Conservation (phyloP, 2,329 filamentous ascomycete genomes). For the Ascochyta pisi region DNA sequence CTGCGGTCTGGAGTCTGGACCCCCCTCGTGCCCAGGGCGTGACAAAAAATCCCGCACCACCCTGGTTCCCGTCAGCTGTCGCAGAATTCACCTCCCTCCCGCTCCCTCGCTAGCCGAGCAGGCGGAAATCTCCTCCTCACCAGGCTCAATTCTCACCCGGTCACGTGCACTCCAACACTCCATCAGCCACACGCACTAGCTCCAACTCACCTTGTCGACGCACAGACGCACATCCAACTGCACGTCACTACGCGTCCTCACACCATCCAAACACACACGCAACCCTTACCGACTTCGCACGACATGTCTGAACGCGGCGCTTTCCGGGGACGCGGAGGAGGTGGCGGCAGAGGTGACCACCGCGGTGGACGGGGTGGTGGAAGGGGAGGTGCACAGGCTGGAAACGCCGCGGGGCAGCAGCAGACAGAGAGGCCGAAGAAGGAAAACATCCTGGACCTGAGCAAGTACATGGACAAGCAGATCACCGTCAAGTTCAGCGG, state of each 20-base stretch:
- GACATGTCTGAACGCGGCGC: slow-evolving; percentile 64
- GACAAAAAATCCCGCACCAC: slow-evolving; percentile 15
- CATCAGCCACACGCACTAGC: not conserved
- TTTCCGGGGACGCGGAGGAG: slow-evolving; percentile 54
- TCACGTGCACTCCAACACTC: not conserved
- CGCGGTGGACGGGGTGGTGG: slow-evolving; percentile 53
- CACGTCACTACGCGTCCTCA: slow-evolving; percentile 31
- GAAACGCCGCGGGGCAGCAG: slow-evolving; percentile 34
- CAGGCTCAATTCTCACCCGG: not conserved
- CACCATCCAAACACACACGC: slow-evolving; percentile 18
- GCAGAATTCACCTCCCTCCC: not conserved
- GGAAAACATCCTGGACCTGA: slow-evolving; percentile 95
- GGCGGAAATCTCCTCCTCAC: not conserved
- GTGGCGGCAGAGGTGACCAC: slow-evolving; percentile 41
- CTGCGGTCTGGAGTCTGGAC: not conserved
- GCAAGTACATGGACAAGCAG: slow-evolving; percentile 96
- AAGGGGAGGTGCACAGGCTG: slow-evolving; percentile 48
- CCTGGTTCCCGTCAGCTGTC: slow-evolving; percentile 1
- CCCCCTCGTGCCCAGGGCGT: slow-evolving; percentile 1
- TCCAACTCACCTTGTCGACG: slow-evolving; percentile 9
- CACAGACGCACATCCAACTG: slow-evolving; percentile 18
- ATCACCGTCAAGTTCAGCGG: slow-evolving; percentile 97
- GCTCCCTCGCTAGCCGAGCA: not conserved
- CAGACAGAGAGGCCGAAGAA: slow-evolving; percentile 82
- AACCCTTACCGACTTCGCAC: slow-evolving; percentile 8